phyloP scores from a whole-genome alignment of 2,329 filamentous ascomycete genomes.

The Botrytis fragariae region DNA sequence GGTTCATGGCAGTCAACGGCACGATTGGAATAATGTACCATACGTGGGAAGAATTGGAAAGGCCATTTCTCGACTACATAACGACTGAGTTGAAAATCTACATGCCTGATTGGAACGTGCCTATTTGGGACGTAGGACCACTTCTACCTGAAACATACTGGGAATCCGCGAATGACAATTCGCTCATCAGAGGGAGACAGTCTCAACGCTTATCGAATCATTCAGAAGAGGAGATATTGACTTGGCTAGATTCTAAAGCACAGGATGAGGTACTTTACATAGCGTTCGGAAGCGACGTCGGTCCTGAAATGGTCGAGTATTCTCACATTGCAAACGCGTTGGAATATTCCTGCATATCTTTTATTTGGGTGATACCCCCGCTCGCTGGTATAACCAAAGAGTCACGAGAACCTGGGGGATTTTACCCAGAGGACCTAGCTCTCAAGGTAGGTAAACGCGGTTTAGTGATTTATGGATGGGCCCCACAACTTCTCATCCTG shows the following conservation, averaged over 20 bases:
- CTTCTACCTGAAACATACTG: not conserved
- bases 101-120: not conserved
- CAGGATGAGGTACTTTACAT: not conserved
- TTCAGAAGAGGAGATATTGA: not conserved
- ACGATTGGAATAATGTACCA: not conserved
- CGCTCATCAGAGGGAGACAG: not conserved
- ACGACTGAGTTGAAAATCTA: not conserved
- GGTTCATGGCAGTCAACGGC: not conserved
- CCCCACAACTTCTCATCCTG: not conserved
- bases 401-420: not conserved
- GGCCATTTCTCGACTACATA: not conserved
- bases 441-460: not conserved
- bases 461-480: not conserved
- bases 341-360: not conserved
- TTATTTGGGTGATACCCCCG: not conserved
- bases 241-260: not conserved
- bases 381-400: not conserved
- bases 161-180: not conserved
- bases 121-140: not conserved
- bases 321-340: not conserved
- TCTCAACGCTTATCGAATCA: not conserved
- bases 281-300: not conserved
- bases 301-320: not conserved
- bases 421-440: not conserved
- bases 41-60: not conserved